Evolutionary conservation across 1,284 basidiomycete species (phyloP).

Genomic region (Cryptococcus hybrid): DNA sequence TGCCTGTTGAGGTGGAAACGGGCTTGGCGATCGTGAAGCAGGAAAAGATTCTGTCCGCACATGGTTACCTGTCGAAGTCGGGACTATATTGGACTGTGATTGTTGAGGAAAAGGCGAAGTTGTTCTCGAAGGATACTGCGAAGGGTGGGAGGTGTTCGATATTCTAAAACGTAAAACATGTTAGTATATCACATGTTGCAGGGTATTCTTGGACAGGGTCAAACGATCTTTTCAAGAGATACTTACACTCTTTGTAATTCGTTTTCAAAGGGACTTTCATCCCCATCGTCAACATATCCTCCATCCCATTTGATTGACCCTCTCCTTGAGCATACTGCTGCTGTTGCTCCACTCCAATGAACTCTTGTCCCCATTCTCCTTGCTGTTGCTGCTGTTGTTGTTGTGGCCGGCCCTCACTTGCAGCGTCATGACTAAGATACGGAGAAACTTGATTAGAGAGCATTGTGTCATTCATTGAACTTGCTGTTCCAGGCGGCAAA

Average conservation of each 20-base stretch:
- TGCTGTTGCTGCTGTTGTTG: neutral
- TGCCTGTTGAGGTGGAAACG: constrained; percentile 15
- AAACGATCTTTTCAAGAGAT: neutral
- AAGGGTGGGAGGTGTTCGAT: constrained; percentile 28
- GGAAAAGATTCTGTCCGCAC: constrained; percentile 17
- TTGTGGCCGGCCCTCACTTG: neutral
- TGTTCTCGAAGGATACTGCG: constrained; percentile 7
- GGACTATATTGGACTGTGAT: constrained; percentile 3
- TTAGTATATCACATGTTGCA: neutral
- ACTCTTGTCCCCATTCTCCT: constrained; percentile 12
- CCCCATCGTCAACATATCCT: neutral
- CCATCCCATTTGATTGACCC: neutral
- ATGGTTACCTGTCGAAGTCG: constrained; percentile 5
- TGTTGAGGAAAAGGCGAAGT: constrained; percentile 10
- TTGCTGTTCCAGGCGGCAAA: constrained; percentile 7
- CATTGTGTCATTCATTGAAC: constrained; percentile 8
- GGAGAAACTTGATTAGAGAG: constrained; percentile 14
- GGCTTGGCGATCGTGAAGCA: constrained; percentile 24
- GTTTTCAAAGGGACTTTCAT: neutral
- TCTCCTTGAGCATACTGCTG: constrained; percentile 8
- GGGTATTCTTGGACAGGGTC: neutral
- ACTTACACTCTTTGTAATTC: constrained; percentile 36
- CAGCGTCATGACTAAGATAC: constrained; percentile 1
- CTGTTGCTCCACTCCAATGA: constrained; percentile 5
- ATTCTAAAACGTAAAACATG: constrained; percentile 17